phyloP scores from a whole-genome alignment of 306 rosid species.

The Begonia loranthoides region DNA sequence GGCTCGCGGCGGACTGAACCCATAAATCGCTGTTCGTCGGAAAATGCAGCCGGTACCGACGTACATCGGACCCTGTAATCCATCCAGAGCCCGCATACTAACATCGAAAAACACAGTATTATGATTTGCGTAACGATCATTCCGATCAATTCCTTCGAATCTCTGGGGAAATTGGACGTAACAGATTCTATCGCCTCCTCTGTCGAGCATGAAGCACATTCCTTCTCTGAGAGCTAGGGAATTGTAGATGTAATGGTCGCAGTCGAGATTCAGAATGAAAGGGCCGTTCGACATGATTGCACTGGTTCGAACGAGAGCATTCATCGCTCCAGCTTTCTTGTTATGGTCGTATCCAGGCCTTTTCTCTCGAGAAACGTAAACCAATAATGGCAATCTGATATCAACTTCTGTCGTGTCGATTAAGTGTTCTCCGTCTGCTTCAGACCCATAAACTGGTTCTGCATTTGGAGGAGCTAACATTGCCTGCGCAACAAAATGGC shows the following conservation, averaged over 20 bases:
- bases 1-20: slow-evolving; percentile 79
- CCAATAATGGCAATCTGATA: slow-evolving; percentile 67
- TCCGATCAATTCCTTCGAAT: slow-evolving; percentile 79
- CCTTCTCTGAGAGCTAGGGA: slow-evolving; percentile 80
- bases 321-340: slow-evolving; percentile 92
- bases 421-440: slow-evolving; percentile 51
- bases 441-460: slow-evolving; percentile 54
- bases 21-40: slow-evolving; percentile 75
- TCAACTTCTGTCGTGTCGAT: slow-evolving; percentile 62
- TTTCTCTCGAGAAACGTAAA: slow-evolving; percentile 80
- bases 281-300: slow-evolving; percentile 92
- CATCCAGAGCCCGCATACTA: slow-evolving; percentile 83
- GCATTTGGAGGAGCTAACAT: slow-evolving; percentile 78
- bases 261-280: slow-evolving; percentile 70
- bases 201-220: slow-evolving; percentile 87
- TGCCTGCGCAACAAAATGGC: slow-evolving; percentile 30
- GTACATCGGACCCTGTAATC: slow-evolving; percentile 80
- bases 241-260: slow-evolving; percentile 76
- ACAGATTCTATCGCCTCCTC: slow-evolving; percentile 76
- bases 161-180: slow-evolving; percentile 85
- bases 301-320: slow-evolving; percentile 71
- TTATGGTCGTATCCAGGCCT: slow-evolving; percentile 74
- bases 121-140: slow-evolving; percentile 74
- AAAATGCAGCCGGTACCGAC: slow-evolving; percentile 87
- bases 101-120: slow-evolving; percentile 84